Percentiles rank a stretch among this genome's conserved stretches.
Conservation (phyloP, 2,329 filamentous ascomycete genomes). For the Setomelanomma holmii region DNA sequence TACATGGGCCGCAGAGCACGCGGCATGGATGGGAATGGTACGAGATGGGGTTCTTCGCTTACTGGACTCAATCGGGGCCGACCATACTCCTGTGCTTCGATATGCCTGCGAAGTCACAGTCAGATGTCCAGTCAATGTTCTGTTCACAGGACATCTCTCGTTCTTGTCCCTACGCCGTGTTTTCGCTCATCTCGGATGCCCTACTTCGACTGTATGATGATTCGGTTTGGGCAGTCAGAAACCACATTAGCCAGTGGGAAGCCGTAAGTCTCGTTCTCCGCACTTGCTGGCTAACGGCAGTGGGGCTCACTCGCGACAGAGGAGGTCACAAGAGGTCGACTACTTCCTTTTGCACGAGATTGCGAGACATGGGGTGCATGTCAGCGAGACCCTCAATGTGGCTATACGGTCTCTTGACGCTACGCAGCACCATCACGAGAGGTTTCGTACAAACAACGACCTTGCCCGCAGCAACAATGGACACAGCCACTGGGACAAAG, state of each 20-base stretch:
- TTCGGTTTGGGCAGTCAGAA: slow-evolving; percentile 22
- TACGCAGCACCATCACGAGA: slow-evolving; percentile 13
- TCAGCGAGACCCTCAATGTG: slow-evolving; percentile 19
- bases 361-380: slow-evolving; percentile 22
- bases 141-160: slow-evolving; percentile 3
- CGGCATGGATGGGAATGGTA: slow-evolving; percentile 21
- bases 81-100: slow-evolving; percentile 17
- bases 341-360: slow-evolving; percentile 22
- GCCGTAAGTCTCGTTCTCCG: slow-evolving; percentile 12
- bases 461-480: background rate
- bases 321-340: slow-evolving; percentile 15
- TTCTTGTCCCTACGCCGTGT: slow-evolving; percentile 11
- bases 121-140: slow-evolving; percentile 6
- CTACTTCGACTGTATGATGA: slow-evolving; percentile 21
- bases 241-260: slow-evolving; percentile 24
- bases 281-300: background rate
- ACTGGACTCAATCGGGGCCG: slow-evolving; percentile 5
- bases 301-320: slow-evolving; percentile 7
- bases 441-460: slow-evolving; percentile 5
- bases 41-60: slow-evolving; percentile 17
- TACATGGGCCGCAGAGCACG: background rate
- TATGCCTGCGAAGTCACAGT: slow-evolving; percentile 11
- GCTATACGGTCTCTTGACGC: slow-evolving; percentile 15
- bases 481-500: slow-evolving; percentile 9
- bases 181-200: slow-evolving; percentile 10